Evolutionary conservation across 176 grass and related monocot genomes (phyloP).

Genomic region (Aegilops sharonensis): DNA sequence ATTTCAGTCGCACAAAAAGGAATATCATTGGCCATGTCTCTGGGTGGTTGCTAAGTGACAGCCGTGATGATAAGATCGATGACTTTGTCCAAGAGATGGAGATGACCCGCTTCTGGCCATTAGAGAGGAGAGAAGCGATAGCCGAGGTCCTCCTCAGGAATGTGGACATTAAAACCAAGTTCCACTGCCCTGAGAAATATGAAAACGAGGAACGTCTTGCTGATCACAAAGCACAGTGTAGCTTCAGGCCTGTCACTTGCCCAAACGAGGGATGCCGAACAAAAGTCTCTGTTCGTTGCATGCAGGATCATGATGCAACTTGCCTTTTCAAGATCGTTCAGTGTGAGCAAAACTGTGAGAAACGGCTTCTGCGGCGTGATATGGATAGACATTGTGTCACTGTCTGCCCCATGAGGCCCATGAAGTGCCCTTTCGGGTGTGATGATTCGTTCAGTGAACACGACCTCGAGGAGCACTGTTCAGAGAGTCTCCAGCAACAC

Average conservation of each 20-base stretch:
- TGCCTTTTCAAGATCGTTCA: conserved; percentile 63
- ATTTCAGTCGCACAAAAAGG: conserved; percentile 70
- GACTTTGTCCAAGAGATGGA: conserved; percentile 93
- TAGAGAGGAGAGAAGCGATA: conserved; percentile 67
- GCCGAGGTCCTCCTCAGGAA: conserved; percentile 68
- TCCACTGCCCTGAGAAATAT: conserved; percentile 71
- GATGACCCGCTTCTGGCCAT: conserved; percentile 67
- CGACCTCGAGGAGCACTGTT: conserved; percentile 57
- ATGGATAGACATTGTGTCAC: conserved; percentile 95
- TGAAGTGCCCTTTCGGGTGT: conserved; percentile 84
- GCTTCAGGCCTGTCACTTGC: conserved; percentile 57
- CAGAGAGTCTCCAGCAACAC: conserved; percentile 54
- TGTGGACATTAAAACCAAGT: conserved; percentile 72
- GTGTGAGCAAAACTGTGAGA: conserved; percentile 72
- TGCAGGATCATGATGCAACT: conserved; percentile 53
- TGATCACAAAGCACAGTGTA: conserved; percentile 55
- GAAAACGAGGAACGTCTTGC: conserved; percentile 46
- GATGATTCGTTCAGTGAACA: conserved; percentile 58
- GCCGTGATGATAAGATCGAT: conserved; percentile 90
- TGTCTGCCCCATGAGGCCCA: conserved; percentile 74
- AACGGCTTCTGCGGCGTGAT: conserved; percentile 59
- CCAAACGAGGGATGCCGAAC: conserved; percentile 54
- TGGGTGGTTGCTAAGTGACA: conserved; percentile 76
- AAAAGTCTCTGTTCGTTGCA: conserved; percentile 49
- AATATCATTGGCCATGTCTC: conserved; percentile 88